These are phyloP conservation scores for Fusarium caatingaense DNA, from an alignment of 2,329 filamentous ascomycete genomes.

Conservation along the genomic window DNA sequence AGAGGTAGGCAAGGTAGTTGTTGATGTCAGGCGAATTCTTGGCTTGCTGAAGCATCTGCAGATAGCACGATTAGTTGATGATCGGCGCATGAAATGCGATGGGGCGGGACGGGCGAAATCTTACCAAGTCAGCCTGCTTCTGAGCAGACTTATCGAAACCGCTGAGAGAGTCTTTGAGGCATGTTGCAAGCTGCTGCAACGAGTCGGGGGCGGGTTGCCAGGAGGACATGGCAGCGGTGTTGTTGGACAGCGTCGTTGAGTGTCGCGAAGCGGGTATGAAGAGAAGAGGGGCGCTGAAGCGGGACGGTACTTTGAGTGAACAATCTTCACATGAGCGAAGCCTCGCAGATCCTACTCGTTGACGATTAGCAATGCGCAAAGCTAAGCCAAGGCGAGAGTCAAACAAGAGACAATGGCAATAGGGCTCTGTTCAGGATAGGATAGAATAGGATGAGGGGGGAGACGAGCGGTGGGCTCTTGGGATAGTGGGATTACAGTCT, in stretches of 20 bases:
- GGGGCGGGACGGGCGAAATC: constrained; percentile 46
- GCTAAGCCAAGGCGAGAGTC: constrained; percentile 20
- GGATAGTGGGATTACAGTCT: constrained; percentile 26
- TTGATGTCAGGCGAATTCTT: constrained; percentile 92
- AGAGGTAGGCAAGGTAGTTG: constrained; percentile 95
- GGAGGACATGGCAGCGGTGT: constrained; percentile 74
- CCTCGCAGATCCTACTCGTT: constrained; percentile 40
- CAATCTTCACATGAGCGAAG: constrained; percentile 45
- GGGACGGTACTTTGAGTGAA: constrained; percentile 28
- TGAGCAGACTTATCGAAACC: constrained; percentile 82
- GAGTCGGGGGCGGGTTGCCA: constrained; percentile 93
- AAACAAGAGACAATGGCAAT: constrained; percentile 24
- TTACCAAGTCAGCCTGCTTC: constrained; percentile 89
- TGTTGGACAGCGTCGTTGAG: constrained; percentile 25
- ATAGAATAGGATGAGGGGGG: constrained; percentile 17
- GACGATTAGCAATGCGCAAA: constrained; percentile 40
- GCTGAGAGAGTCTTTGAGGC: constrained; percentile 91
- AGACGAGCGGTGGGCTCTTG: constrained; percentile 44
- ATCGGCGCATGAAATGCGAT: constrained; percentile 27
- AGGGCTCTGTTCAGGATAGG: constrained; percentile 20
- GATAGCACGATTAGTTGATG: constrained; percentile 37
- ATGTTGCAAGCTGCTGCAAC: constrained; percentile 88
- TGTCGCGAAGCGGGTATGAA: constrained; percentile 27
- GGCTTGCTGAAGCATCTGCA: constrained; percentile 91
- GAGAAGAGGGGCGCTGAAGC: constrained; percentile 33